Percentiles rank a stretch among this genome's conserved stretches.
These are phyloP conservation scores for Elsinoe batatas DNA, from an alignment of 2,329 filamentous ascomycete species.

Conservation along the genomic window DNA sequence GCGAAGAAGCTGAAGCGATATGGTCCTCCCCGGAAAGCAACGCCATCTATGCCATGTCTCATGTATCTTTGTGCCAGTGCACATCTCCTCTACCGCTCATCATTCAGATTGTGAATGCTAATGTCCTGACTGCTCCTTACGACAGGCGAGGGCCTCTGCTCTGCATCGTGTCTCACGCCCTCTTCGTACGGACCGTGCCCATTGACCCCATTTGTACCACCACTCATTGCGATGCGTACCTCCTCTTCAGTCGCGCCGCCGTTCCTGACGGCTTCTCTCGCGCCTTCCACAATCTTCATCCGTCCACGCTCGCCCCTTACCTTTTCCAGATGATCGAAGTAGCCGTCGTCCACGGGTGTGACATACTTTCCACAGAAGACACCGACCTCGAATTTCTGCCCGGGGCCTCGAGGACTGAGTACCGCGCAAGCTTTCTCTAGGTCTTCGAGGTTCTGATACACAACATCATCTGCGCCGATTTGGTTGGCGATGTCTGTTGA, in stretches of 20 bases:
- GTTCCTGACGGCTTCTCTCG: conserved; percentile 54
- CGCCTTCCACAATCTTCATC: conserved; percentile 54
- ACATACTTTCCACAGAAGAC: conserved; percentile 86
- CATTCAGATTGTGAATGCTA: conserved; percentile 48
- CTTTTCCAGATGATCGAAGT: conserved; percentile 70
- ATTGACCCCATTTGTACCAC: conserved; percentile 36
- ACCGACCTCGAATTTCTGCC: conserved; percentile 72
- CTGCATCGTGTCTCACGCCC: conserved; percentile 21
- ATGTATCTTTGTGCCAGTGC: background rate
- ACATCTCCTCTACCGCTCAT: conserved; percentile 20
- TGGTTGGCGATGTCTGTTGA: conserved; percentile 52
- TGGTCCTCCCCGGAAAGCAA: background rate
- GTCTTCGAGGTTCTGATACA: conserved; percentile 68
- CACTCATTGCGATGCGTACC: conserved; percentile 52
- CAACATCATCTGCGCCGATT: conserved; percentile 66
- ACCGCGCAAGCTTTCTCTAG: conserved; percentile 71
- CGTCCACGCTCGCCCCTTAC: conserved; percentile 62
- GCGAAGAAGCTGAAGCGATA: too few relatives aligned
- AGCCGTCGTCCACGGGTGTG: conserved; percentile 66
- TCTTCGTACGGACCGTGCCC: conserved; percentile 16
- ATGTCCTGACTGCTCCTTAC: conserved; percentile 43
- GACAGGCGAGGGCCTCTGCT: conserved; percentile 23
- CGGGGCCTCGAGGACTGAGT: conserved; percentile 49
- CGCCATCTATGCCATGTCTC: conserved; percentile 3
- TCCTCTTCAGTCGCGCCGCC: conserved; percentile 52